A percentile compares a stretch with the other conserved stretches of the same genome.
Conservation (phyloP, 148 eudicot species). For the Nepenthes mirabilis region DNA sequence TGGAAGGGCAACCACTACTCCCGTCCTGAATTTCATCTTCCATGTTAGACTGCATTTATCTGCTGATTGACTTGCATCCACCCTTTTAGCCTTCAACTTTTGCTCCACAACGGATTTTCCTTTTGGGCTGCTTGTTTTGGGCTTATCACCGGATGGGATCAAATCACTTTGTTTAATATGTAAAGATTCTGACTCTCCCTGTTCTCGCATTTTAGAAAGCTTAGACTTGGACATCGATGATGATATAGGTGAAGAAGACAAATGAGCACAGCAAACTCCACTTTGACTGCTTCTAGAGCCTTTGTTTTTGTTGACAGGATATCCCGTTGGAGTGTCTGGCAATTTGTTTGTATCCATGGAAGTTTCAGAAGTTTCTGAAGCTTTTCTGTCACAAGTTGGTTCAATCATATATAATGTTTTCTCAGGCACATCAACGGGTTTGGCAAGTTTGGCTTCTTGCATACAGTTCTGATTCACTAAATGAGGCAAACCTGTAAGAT, state of each 20-base stretch:
- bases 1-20: conserved; percentile 35
- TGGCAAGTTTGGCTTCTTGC: conserved; percentile 13
- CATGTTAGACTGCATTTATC: conserved; percentile 23
- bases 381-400: conserved; percentile 5
- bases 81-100: conserved; percentile 17
- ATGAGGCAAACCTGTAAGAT: conserved; percentile 16
- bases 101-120: conserved; percentile 14
- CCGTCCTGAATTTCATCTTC: conserved; percentile 43
- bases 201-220: not conserved
- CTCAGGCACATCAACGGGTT: conserved; percentile 23
- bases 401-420: conserved; percentile 22
- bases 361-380: conserved; percentile 10
- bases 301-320: conserved; percentile 10
- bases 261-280: conserved; percentile 6
- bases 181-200: conserved; percentile 3
- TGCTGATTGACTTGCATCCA: conserved; percentile 13
- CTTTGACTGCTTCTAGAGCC: conserved; percentile 13
- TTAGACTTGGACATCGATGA: not conserved
- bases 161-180: conserved; percentile 12
- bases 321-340: conserved; percentile 7
- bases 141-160: conserved; percentile 12
- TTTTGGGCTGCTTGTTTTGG: conserved; percentile 15
- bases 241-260: conserved; percentile 10
- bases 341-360: conserved; percentile 1
- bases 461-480: conserved; percentile 7